These are phyloP conservation scores for Diplodia mutila DNA, from an alignment of 2,329 filamentous ascomycete genomes.

Conservation along the genomic window DNA sequence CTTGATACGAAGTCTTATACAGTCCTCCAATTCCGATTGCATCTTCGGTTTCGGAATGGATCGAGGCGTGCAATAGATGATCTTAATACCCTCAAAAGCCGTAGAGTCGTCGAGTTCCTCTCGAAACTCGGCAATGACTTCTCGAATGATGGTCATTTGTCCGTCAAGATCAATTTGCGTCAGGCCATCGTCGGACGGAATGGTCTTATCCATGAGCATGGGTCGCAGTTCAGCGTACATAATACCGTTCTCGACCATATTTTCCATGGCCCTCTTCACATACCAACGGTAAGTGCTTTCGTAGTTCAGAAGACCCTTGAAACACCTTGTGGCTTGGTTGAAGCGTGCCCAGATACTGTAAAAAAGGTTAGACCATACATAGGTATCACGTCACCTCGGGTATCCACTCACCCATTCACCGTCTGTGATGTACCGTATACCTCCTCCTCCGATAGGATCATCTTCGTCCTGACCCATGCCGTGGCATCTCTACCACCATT, in stretches of 20 bases:
- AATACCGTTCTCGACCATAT: conserved; percentile 67
- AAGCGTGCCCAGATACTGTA: conserved; percentile 62
- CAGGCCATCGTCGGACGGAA: conserved; percentile 62
- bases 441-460: conserved; percentile 65
- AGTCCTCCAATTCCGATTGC: conserved; percentile 61
- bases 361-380: neutral
- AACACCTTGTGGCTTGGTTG: conserved; percentile 70
- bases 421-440: conserved; percentile 52
- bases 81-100: conserved; percentile 67
- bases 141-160: conserved; percentile 64
- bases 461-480: conserved; percentile 64
- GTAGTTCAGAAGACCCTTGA: conserved; percentile 74
- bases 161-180: conserved; percentile 57
- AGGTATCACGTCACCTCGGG: neutral
- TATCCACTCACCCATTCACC: conserved; percentile 19
- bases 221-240: conserved; percentile 73
- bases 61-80: conserved; percentile 72
- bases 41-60: conserved; percentile 59
- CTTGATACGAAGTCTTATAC: conserved; percentile 61
- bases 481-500: conserved; percentile 35
- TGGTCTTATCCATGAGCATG: conserved; percentile 69
- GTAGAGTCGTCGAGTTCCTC: conserved; percentile 44
- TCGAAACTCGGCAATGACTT: conserved; percentile 56
- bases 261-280: conserved; percentile 61
- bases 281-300: conserved; percentile 65